A percentile compares a stretch with the other conserved stretches of the same genome.
These are phyloP conservation scores for Colletotrichum caudatum DNA, from an alignment of 2,329 filamentous ascomycete species.

Conservation along the genomic window DNA sequence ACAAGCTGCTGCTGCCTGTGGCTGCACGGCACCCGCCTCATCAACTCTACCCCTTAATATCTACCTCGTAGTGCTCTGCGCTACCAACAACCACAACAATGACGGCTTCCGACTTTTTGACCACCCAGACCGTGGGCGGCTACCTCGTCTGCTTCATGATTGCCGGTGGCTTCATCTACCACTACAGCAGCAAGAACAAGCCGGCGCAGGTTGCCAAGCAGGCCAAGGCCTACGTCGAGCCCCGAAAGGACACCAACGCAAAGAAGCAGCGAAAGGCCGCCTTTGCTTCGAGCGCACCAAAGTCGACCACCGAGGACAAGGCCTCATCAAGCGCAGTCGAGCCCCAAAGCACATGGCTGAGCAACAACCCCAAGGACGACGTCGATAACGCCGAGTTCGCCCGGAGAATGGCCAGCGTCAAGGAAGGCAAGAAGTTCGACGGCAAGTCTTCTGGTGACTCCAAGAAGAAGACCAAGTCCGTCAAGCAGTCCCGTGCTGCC, in stretches of 20 bases:
- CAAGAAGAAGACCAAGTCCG: constrained; percentile 74
- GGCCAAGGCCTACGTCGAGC: constrained; percentile 48
- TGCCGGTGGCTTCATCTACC: constrained; percentile 39
- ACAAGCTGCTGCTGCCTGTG: constrained; percentile 25
- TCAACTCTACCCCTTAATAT: constrained; percentile 29
- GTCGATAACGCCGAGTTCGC: constrained; percentile 82
- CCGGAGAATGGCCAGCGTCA: constrained; percentile 75
- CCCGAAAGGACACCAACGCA: constrained; percentile 56
- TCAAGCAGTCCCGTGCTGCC: constrained; percentile 76
- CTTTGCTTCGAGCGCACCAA: constrained; percentile 53
- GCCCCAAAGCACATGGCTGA: constrained; percentile 47
- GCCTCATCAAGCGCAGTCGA: constrained; percentile 45
- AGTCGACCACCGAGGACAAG: constrained; percentile 50
- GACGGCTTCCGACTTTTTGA: constrained; percentile 41
- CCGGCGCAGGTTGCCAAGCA: constrained; percentile 47
- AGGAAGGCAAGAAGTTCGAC: constrained; percentile 74
- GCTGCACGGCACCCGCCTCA: constrained; percentile 4
- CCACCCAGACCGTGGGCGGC: constrained; percentile 40
- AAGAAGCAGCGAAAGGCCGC: constrained; percentile 61
- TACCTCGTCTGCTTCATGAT: constrained; percentile 40
- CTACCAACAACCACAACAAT: constrained; percentile 40
- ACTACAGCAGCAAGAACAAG: constrained; percentile 48
- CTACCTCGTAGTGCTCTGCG: constrained; percentile 7
- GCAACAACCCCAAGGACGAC: constrained; percentile 64
- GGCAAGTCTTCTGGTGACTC: constrained; percentile 67